Evolutionary conservation across 345 rosid genomes (phyloP).

Genomic region (Citrus reticulata): DNA sequence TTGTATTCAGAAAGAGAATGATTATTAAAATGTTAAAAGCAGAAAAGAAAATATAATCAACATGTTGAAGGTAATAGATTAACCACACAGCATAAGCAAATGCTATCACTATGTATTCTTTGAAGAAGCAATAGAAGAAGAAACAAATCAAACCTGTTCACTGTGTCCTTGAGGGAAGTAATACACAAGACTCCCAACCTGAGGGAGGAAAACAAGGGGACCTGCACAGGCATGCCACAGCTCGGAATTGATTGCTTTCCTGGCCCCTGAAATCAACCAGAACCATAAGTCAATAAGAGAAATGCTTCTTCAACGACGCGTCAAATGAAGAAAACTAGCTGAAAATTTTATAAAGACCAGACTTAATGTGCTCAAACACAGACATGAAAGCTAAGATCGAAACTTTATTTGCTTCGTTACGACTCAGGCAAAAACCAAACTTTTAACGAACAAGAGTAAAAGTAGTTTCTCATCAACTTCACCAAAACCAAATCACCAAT

Average conservation of each 20-base stretch:
- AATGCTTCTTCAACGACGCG: slow-evolving; percentile 1
- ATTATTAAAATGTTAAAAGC: background rate
- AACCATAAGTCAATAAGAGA: background rate
- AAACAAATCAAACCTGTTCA: slow-evolving; percentile 74
- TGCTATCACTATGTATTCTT: background rate
- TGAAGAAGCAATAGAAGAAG: background rate
- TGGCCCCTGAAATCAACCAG: slow-evolving; percentile 43
- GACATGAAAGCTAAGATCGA: background rate
- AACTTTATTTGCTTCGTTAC: slow-evolving; percentile 10
- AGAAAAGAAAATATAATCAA: background rate
- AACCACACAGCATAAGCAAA: background rate
- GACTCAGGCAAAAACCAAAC: background rate
- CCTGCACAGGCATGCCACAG: slow-evolving; percentile 99
- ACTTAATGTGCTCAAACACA: background rate
- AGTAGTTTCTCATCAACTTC: background rate
- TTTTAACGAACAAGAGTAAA: background rate
- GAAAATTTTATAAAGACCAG: background rate
- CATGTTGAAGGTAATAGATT: background rate
- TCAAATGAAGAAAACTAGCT: background rate
- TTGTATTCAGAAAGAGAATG: background rate
- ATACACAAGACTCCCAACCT: slow-evolving; percentile 86
- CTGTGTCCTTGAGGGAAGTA: slow-evolving; percentile 99
- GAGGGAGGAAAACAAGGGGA: slow-evolving; percentile 92
- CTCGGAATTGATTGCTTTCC: slow-evolving; percentile 80
- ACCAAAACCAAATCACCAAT: background rate